A percentile compares a stretch with the other conserved stretches of the same genome.
phyloP scores from a whole-genome alignment of 768 basidiomycete species.

The Filobasidium floriforme region DNA sequence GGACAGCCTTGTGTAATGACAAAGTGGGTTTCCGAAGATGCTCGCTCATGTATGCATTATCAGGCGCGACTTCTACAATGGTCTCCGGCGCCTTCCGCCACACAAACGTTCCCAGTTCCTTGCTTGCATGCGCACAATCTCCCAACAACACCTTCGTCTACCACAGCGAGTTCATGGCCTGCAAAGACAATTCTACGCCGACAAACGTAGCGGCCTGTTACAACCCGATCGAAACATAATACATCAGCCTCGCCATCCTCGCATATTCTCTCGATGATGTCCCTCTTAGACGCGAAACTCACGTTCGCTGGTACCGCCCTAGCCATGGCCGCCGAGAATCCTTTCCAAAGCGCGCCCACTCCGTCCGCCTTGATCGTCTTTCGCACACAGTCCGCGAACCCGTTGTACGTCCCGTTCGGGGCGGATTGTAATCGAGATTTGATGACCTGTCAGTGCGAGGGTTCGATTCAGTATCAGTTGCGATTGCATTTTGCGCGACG shows the following conservation, averaged over 20 bases:
- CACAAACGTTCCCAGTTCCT: too few relatives aligned
- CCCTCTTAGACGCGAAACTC: constrained; percentile 55
- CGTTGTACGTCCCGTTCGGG: constrained; percentile 93
- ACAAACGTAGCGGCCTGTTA: constrained; percentile 47
- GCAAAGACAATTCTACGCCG: constrained; percentile 84
- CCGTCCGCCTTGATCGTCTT: constrained; percentile 90
- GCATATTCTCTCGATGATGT: neutral
- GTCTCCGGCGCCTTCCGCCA: too few relatives aligned
- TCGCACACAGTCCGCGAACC: constrained; percentile 80
- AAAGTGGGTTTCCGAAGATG: too few relatives aligned
- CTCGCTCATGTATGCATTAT: too few relatives aligned
- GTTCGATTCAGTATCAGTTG: neutral
- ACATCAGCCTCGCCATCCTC: constrained; percentile 1
- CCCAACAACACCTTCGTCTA: too few relatives aligned
- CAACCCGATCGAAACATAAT: constrained; percentile 1
- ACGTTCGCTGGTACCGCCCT: constrained; percentile 97
- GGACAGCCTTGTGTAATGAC: too few relatives aligned
- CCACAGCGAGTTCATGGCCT: constrained; percentile 61
- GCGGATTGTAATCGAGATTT: constrained; percentile 95
- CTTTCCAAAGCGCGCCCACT: constrained; percentile 81
- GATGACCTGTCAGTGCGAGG: constrained; percentile 57
- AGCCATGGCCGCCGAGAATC: constrained; percentile 90
- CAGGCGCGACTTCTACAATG: too few relatives aligned
- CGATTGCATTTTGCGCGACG: neutral
- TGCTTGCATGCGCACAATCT: too few relatives aligned